These are phyloP conservation scores for Clausena lansium DNA, from an alignment of 345 rosid species.

Conservation along the genomic window DNA sequence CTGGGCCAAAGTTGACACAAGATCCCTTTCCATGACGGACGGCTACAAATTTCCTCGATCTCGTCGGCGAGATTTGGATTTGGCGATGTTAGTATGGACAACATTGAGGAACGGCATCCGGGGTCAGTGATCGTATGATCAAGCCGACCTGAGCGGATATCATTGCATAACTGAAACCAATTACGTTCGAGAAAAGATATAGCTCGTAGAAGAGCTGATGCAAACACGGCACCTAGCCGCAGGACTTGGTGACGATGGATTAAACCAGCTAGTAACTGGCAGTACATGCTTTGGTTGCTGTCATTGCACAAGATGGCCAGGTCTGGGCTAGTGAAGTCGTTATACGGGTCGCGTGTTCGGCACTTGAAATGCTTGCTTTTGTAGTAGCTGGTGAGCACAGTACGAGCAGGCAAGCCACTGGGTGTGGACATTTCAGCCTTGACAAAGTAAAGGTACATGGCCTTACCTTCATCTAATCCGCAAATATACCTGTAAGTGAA, in stretches of 20 bases:
- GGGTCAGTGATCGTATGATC: constrained; percentile 44
- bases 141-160: constrained; percentile 46
- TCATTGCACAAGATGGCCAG: constrained; percentile 58
- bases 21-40: constrained; percentile 59
- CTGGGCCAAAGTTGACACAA: constrained; percentile 59
- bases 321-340: constrained; percentile 57
- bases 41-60: constrained; percentile 48
- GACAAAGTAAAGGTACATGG: constrained; percentile 61
- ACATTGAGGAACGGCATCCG: constrained; percentile 44
- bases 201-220: constrained; percentile 58
- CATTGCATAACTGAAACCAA: constrained; percentile 50
- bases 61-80: constrained; percentile 48
- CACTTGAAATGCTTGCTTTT: constrained; percentile 65
- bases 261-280: constrained; percentile 64
- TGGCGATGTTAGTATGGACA: constrained; percentile 29
- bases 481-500: constrained; percentile 38
- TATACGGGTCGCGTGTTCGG: constrained; percentile 44
- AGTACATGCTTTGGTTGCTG: constrained; percentile 68
- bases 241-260: constrained; percentile 50
- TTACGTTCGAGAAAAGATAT: constrained; percentile 59
- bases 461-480: constrained; percentile 68
- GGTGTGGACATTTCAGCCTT: constrained; percentile 66
- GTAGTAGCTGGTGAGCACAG: constrained; percentile 73
- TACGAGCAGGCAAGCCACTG: constrained; percentile 57
- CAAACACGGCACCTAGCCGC: constrained; percentile 66